phyloP scores from a whole-genome alignment of 2,329 filamentous ascomycete genomes.

The Catunica adiposa region DNA sequence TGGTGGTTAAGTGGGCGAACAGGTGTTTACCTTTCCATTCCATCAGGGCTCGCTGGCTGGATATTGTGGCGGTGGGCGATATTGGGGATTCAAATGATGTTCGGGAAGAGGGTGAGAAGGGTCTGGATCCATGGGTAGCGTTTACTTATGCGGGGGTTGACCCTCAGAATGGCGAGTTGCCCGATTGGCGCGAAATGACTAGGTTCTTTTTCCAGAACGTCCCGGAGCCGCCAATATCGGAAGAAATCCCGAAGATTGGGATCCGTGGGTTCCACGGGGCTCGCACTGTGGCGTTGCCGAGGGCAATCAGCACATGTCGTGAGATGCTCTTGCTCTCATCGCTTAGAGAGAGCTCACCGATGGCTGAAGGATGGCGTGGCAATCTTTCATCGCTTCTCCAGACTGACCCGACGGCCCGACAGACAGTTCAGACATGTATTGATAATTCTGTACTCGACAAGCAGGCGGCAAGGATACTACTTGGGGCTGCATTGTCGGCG shows the following conservation, averaged over 20 bases:
- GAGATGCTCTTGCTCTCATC: slow-evolving; percentile 35
- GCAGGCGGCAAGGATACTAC: neutral
- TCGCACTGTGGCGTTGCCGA: slow-evolving; percentile 40
- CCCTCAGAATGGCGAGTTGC: slow-evolving; percentile 22
- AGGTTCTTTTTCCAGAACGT: slow-evolving; percentile 15
- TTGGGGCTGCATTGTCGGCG: neutral
- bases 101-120: slow-evolving; percentile 75
- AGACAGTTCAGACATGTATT: slow-evolving; percentile 37
- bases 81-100: slow-evolving; percentile 51
- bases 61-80: slow-evolving; percentile 62
- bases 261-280: slow-evolving; percentile 25
- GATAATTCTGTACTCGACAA: neutral
- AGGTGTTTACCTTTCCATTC: slow-evolving; percentile 69
- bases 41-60: slow-evolving; percentile 67
- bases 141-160: slow-evolving; percentile 28
- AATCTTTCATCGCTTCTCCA: slow-evolving; percentile 57
- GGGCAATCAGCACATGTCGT: slow-evolving; percentile 53
- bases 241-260: slow-evolving; percentile 19
- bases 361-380: slow-evolving; percentile 72
- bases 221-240: slow-evolving; percentile 20
- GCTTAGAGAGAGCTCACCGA: slow-evolving; percentile 30
- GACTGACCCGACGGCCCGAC: slow-evolving; percentile 49
- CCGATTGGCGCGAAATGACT: slow-evolving; percentile 36
- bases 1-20: slow-evolving; percentile 78
- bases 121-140: slow-evolving; percentile 52